Base-by-base conservation (phyloP, 108 stramenopile genomes). In the Craspedostauros australis region DNA sequence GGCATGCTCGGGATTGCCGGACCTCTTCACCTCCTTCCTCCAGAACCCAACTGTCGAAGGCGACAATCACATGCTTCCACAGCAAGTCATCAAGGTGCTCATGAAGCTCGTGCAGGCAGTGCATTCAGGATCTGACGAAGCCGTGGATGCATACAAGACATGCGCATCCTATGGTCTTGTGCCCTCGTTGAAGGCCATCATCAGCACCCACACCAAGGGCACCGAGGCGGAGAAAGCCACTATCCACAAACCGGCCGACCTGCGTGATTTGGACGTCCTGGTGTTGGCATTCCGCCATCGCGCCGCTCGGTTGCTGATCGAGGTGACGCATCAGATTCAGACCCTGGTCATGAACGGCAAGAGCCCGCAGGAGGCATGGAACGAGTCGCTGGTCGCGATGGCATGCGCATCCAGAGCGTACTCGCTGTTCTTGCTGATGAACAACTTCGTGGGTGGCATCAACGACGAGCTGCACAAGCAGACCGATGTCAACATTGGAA, bases 41-140 rank as follows among this genome's bases (percentile, higher is more conserved):
- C 94, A 95, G 53, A 90, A 80, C 37, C 91, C 90, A 19, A 97
- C 93, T 1, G 96, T 91, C 6, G 93, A 94, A 62, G 93, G 93
- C 39, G 93, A 94, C 72, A 94, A 94, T 63, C 79, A 90, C 39
- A 94, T 94, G 93, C 64, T 94, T 29, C 88, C 93, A 9, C 88
- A 90, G 64, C 93, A 94, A 62, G 88, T 88, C 3, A 51, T 84
- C 23, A 89, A 86, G 63, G 88, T 94, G 1, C 55, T 94, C 54
- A 50, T 94, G 18, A 94, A 94, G 45, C 46, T 94, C 21, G 85
- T 91, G 12, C 60, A 73, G 3, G 82, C 72, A 26, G 74, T 84
- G 7, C 52, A 64, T 32, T 33, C 2, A 2, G 8, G 41, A 40
- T 7, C 21, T 16, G 30, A 47, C 23, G 34, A 38, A n/a, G 58